Evolutionary conservation across 805 yeast species (phyloP).

Genomic region (Ogataea pini): DNA sequence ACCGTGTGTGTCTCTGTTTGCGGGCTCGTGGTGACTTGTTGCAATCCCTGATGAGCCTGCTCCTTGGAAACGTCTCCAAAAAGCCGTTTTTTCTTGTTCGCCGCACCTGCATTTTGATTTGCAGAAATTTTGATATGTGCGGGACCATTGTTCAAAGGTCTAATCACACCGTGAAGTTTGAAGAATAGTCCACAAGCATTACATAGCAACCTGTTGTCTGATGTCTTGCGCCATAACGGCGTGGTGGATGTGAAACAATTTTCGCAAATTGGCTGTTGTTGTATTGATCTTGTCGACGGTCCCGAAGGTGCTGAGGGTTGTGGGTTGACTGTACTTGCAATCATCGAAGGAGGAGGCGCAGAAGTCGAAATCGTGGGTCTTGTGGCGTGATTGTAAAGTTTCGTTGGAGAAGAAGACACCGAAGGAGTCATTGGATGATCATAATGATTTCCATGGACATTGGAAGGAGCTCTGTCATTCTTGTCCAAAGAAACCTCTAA

Average conservation of each 20-base stretch:
- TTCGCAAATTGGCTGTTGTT: conserved; percentile 55
- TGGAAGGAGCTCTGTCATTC: conserved; percentile 18
- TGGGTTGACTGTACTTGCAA: conserved; percentile 1
- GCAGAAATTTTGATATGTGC: conserved; percentile 7
- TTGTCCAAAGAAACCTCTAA: conserved; percentile 35
- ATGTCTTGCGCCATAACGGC: conserved; percentile 87
- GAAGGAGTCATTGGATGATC: background rate
- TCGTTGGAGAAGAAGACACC: conserved; percentile 13
- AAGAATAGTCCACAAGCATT: conserved; percentile 92
- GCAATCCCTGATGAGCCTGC: background rate
- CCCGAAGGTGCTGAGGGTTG: conserved; percentile 1
- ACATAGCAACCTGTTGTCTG: conserved; percentile 80
- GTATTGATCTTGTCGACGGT: conserved; percentile 10
- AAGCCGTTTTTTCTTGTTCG: conserved; percentile 18
- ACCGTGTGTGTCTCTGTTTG: background rate
- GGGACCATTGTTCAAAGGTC: conserved; percentile 30
- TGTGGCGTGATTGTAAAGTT: background rate
- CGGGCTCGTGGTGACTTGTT: background rate
- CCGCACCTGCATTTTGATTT: background rate
- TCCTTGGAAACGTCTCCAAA: conserved; percentile 9
- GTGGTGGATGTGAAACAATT: conserved; percentile 91
- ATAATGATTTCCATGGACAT: background rate
- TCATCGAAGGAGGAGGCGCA: conserved; percentile 11
- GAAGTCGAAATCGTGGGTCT: conserved; percentile 10
- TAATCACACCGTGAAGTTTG: conserved; percentile 72